These are phyloP conservation scores for Sedum album DNA, from an alignment of 164 flowering plant species.

Conservation along the genomic window DNA sequence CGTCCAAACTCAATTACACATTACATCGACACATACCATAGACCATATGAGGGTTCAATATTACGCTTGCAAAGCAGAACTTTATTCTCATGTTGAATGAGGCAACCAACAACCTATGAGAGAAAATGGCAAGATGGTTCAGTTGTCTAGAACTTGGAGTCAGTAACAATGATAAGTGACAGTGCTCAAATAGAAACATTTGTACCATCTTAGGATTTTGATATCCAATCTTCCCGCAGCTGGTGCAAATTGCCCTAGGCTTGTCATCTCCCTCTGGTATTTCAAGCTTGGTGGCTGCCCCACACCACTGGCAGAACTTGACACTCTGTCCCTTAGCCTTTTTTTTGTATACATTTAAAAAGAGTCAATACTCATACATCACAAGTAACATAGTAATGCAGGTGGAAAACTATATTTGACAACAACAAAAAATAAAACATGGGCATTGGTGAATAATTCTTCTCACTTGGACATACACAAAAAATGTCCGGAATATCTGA, in stretches of 20 bases:
- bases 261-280: slow-evolving; percentile 92
- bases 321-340: slow-evolving; percentile 48
- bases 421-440: too few species aligned
- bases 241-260: slow-evolving; percentile 72
- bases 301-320: slow-evolving; percentile 88
- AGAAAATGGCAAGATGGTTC: not conserved
- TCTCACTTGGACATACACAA: too few species aligned
- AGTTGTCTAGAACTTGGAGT: not conserved
- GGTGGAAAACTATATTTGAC: not conserved
- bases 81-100: slow-evolving; percentile 78
- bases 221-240: slow-evolving; percentile 64
- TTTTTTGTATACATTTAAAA: not conserved
- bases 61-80: slow-evolving; percentile 80
- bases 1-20: not conserved
- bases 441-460: too few species aligned
- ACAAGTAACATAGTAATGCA: slow-evolving; percentile 1
- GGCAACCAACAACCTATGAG: slow-evolving; percentile 84
- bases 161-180: not conserved
- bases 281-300: slow-evolving; percentile 69
- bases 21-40: slow-evolving; percentile 63
- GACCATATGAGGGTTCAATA: slow-evolving; percentile 84
- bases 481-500: too few species aligned
- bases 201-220: slow-evolving; percentile 97
- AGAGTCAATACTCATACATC: not conserved
- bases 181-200: not conserved